A percentile compares a stretch with the other conserved stretches of the same genome.
Conservation (phyloP, 1,139 yeast genomes). For the Pichiaceae sp. region DNA sequence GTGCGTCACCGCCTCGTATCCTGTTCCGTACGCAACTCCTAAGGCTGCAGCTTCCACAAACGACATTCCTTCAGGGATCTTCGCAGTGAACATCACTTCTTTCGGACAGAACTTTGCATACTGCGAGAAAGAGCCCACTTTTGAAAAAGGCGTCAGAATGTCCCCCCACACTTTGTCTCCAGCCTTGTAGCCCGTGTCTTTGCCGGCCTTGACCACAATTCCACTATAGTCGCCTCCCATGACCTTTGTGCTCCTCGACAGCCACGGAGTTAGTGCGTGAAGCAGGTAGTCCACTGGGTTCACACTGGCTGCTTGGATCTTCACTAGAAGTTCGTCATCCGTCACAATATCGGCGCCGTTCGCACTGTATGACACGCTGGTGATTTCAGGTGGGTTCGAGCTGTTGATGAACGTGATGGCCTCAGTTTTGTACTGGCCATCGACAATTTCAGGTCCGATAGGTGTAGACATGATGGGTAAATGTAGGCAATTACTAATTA, state of each 20-base stretch:
- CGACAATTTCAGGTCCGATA: slow-evolving; percentile 4
- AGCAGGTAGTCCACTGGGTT: slow-evolving; percentile 64
- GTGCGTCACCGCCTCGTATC: slow-evolving; percentile 15
- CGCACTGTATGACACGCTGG: slow-evolving; percentile 11
- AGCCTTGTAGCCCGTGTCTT: slow-evolving; percentile 26
- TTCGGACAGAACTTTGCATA: slow-evolving; percentile 39
- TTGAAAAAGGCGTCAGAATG: slow-evolving; percentile 32
- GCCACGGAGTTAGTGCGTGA: slow-evolving; percentile 10
- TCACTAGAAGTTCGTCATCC: slow-evolving; percentile 43
- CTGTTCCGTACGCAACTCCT: slow-evolving; percentile 38
- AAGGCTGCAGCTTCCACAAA: slow-evolving; percentile 52
- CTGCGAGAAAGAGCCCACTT: slow-evolving; percentile 44
- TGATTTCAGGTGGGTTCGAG: slow-evolving; percentile 11
- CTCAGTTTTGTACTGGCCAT: slow-evolving; percentile 6
- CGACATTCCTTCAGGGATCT: slow-evolving; percentile 40
- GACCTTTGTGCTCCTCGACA: slow-evolving; percentile 30
- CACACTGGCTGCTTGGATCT: slow-evolving; percentile 49
- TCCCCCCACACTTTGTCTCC: slow-evolving; percentile 67
- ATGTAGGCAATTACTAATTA: too few relatives aligned
- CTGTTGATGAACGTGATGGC: slow-evolving; percentile 13
- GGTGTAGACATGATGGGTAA: slow-evolving; percentile 1
- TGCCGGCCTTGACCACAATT: slow-evolving; percentile 50
- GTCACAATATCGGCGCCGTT: slow-evolving; percentile 18
- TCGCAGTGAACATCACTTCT: slow-evolving; percentile 25
- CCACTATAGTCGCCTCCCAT: slow-evolving; percentile 70